A percentile compares a stretch with the other conserved stretches of the same genome.
Conservation (phyloP, 139 green algal species). For the Chlorella sp. region DNA sequence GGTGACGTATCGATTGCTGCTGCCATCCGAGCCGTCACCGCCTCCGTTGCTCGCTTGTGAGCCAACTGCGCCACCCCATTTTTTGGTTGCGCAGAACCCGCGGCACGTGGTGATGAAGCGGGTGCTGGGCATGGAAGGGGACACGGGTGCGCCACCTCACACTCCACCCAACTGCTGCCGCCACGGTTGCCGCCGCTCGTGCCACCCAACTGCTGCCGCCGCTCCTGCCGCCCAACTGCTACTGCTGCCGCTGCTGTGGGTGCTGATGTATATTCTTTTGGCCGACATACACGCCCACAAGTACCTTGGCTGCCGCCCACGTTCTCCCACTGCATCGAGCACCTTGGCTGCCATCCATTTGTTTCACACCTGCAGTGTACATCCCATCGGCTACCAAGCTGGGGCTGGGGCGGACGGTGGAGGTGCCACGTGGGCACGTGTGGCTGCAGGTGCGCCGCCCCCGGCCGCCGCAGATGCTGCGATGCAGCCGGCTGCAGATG, state of each 20-base stretch:
- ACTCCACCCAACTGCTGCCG: no score
- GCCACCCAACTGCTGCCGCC: no score
- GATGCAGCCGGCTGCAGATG: no score
- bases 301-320: no score
- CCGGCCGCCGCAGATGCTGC: not conserved
- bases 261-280: no score
- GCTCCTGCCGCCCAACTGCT: no score
- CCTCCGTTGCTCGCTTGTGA: no score
- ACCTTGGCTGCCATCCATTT: not conserved
- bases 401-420: slow-evolving; percentile 3
- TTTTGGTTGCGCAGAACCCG: slow-evolving; percentile 57
- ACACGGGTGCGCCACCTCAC: slow-evolving; percentile 43
- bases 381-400: slow-evolving; percentile 16
- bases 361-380: not conserved
- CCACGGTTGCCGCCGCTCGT: not conserved
- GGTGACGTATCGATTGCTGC: no score
- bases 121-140: slow-evolving; percentile 69
- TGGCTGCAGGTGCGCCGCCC: slow-evolving; percentile 59
- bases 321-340: no score
- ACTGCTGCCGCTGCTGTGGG: no score
- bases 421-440: slow-evolving; percentile 76
- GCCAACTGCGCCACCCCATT: not conserved
- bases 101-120: slow-evolving; percentile 79
- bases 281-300: no score
- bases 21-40: no score